Base-by-base conservation (phyloP, 1,284 basidiomycete species). In the Trametes polyzona region DNA sequence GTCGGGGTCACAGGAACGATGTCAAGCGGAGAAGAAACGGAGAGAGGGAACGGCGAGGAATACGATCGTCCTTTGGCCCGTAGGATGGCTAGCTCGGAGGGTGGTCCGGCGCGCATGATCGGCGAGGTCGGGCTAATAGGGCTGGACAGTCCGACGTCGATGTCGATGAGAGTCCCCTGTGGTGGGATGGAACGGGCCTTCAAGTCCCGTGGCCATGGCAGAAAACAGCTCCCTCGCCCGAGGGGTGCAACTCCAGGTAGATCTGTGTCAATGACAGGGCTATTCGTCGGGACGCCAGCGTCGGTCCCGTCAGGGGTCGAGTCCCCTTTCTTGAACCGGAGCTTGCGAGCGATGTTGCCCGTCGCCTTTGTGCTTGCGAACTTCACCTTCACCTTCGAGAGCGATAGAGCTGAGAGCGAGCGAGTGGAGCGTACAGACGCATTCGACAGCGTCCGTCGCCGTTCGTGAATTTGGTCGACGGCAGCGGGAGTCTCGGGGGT, bases 41-140 rank as follows among this genome's bases (percentile, higher is more conserved):
- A 75, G 4, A 80, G 68, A 2, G 88, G 86, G 47, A 82, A 73
- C 0, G 87, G 87, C 17, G 79, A 82, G 3, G 87, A 88, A 59
- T 84, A 78, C 14, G 86, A 86, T 26, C 86, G 81, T n/a, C 74
- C 76, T 66, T 86, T 87, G 47, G 72, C 69, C 60, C 76, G 83
- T 32, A 81, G 41, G 11, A 59, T 54, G 26, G 63, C 37, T 6
- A 57, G 62, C 2, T 70, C 69, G 35, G 55, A 61, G 12, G 63
- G 54, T 11, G 65, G 59, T 2, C 63, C 63, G 11, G 59, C 46
- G 24, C 58, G 66, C 26, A 61, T 65, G 30, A 66, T 53, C 19
- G 70, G 65, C 37, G 56, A 59, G 19, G 62, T 43, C 19, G 65
- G 61, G 47, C 63, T 55, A 23, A 66, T 44, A 33, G 64, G 49